Evolutionary conservation across 2,329 filamentous ascomycete species (phyloP), one percentile per base, ranked within the genome.

Genomic region (Penicillium sp.): DNA sequence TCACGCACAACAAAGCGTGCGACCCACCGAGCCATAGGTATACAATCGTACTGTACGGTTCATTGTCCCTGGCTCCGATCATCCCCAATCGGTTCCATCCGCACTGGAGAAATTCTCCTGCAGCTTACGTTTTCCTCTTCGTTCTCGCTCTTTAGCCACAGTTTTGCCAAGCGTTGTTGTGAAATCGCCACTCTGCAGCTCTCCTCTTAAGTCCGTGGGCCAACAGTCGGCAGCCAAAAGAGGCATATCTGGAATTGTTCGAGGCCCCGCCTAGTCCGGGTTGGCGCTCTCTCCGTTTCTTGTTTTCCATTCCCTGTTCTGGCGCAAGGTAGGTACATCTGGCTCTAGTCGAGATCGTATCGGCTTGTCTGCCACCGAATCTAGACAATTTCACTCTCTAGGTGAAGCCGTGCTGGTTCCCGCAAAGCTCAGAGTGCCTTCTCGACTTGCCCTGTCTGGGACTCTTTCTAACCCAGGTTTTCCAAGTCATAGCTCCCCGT

Each of bases 111-210:
- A 39, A 21, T 13, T 39, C 9, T 21, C 21, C 23, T 24, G 41
- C n/a, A 42, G 24, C 24, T 42, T 28, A 42, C 41, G 13, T 26
- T 28, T 42, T 21, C 18, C 15, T 21, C 28, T 23, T 42, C 43
- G 36, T 39, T 39, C 36, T 39, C 36, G 36, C 15, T 39, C 41
- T 38, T 51, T 50, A 56, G 53, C 50, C 55, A 56, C 53, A 53
- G 21, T 28, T 28, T 47, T 45, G 41, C 49, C 49, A 46, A 47
- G 44, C 8, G 21, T 28, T 39, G 36, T 23, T 26, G 26, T 28
- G 41, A 42, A 42, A 42, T 26, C 13, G 41, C 41, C 41, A 42
- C 41, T 42, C 28, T 13, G 36, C 6, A 18, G 2, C 28, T 29
- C 5, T 16, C 36, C 12, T 38, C 18, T 38, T 38, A 18, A 39